These are phyloP conservation scores for Microbotryomycetes sp. DNA, from an alignment of 1,284 basidiomycete species.

Conservation along the genomic window DNA sequence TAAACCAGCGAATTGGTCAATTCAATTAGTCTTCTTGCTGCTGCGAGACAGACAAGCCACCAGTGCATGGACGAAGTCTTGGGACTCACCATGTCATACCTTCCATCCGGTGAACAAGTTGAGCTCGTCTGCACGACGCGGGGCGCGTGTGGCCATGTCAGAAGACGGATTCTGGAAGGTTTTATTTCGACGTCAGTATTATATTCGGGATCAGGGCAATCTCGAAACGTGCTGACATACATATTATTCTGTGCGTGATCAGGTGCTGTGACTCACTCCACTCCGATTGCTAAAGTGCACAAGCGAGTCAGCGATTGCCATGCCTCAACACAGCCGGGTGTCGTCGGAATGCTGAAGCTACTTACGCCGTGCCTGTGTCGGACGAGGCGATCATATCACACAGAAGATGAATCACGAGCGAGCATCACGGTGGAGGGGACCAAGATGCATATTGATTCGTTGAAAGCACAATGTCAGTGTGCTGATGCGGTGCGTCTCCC, in stretches of 20 bases:
- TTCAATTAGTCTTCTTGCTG: no score
- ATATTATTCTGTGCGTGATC: no score
- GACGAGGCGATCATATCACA: neutral
- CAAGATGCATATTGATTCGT: no score
- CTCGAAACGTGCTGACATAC: neutral
- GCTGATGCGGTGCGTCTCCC: no score
- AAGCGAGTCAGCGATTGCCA: neutral
- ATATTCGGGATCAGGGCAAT: neutral
- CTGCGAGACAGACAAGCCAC: no score
- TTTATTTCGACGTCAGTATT: neutral
- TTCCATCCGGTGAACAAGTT: conserved; percentile 35
- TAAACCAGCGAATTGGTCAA: no score
- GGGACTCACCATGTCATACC: neutral
- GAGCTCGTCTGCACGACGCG: conserved; percentile 7
- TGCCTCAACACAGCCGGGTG: no score
- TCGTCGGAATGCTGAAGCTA: neutral
- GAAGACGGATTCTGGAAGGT: no score
- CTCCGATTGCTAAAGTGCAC: neutral
- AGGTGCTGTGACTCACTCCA: neutral
- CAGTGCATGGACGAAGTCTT: no score
- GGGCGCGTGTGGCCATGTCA: neutral
- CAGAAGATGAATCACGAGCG: no score
- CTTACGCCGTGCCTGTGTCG: neutral
- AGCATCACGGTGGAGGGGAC: no score
- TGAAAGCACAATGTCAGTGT: no score